These are phyloP conservation scores for Paecilomyces sp. DNA, from an alignment of 2,329 filamentous ascomycete genomes.

Conservation along the genomic window DNA sequence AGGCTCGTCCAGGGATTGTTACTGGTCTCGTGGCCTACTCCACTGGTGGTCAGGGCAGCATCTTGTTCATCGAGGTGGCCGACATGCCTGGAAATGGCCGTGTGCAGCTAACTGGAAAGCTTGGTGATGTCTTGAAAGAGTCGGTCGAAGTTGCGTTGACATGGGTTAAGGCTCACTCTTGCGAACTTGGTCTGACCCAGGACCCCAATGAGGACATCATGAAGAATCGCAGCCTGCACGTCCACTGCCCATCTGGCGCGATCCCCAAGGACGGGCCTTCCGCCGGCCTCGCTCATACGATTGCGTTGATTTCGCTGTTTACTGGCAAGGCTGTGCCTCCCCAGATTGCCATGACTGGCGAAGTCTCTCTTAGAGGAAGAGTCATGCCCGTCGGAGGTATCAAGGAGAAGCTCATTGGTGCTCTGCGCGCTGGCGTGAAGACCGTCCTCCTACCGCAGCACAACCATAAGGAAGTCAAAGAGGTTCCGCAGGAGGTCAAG, in stretches of 20 bases:
- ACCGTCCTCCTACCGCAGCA: conserved; percentile 80
- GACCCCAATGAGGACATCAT: conserved; percentile 86
- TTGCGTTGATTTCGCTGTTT: conserved; percentile 88
- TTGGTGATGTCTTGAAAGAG: conserved; percentile 95
- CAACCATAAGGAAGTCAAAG: conserved; percentile 87
- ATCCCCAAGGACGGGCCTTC: conserved; percentile 85
- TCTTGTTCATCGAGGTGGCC: conserved; percentile 95
- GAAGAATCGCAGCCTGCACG: conserved; percentile 88
- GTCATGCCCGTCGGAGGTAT: conserved; percentile 95
- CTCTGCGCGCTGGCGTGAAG: conserved; percentile 86
- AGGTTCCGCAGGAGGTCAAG: conserved; percentile 83
- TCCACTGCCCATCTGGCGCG: conserved; percentile 90
- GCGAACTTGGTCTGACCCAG: conserved; percentile 74
- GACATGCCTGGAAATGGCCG: conserved; percentile 92
- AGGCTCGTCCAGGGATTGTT: conserved; percentile 77
- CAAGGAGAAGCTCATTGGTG: conserved; percentile 97
- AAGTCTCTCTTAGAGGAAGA: conserved; percentile 73
- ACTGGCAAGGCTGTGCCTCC: conserved; percentile 78
- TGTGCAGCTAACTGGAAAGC: conserved; percentile 91
- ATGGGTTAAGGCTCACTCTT: conserved; percentile 96
- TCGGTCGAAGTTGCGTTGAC: conserved; percentile 91
- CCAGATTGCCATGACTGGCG: conserved; percentile 88
- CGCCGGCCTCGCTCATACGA: conserved; percentile 87
- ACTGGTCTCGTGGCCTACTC: conserved; percentile 95
- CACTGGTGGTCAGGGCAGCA: conserved; percentile 85